Conservation (phyloP, 2,329 filamentous ascomycete species). For the Sporothrix sp. region DNA sequence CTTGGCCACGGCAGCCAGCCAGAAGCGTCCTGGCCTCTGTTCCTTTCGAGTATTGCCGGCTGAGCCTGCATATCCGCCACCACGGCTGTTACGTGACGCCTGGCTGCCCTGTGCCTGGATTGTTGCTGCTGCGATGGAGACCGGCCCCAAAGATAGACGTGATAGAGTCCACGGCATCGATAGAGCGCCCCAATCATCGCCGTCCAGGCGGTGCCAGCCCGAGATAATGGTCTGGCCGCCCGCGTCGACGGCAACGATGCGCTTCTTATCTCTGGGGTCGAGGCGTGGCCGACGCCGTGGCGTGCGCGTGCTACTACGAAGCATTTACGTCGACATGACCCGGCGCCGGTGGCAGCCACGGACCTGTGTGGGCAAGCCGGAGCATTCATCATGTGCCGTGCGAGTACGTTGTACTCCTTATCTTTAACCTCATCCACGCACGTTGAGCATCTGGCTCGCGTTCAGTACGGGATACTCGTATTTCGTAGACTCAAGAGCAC, state of each 20-base stretch:
- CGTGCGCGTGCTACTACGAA: too few relatives aligned
- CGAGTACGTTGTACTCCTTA: too few relatives aligned
- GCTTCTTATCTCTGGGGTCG: not conserved
- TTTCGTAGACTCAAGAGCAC: too few relatives aligned
- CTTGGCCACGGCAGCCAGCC: not conserved
- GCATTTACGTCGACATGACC: too few relatives aligned
- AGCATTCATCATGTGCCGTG: too few relatives aligned
- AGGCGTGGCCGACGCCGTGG: not conserved
- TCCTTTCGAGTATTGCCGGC: too few relatives aligned
- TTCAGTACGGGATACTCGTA: too few relatives aligned
- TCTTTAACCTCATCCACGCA: too few relatives aligned
- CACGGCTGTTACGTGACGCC: conserved; percentile 12
- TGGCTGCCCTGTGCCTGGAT: not conserved
- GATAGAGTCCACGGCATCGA: not conserved
- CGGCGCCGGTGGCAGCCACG: too few relatives aligned
- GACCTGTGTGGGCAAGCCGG: too few relatives aligned
- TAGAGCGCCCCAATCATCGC: not conserved
- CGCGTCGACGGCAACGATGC: not conserved
- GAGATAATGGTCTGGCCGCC: not conserved
- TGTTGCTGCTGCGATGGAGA: conserved; percentile 5
- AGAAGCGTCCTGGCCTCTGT: not conserved
- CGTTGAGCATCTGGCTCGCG: too few relatives aligned
- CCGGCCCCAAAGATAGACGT: not conserved
- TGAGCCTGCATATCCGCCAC: too few relatives aligned
- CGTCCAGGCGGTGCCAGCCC: not conserved